Evolutionary conservation across 192 early-diverging fungal genomes (phyloP), one percentile per base, ranked within the genome.

Genomic region (Mortierella hygrophila): DNA sequence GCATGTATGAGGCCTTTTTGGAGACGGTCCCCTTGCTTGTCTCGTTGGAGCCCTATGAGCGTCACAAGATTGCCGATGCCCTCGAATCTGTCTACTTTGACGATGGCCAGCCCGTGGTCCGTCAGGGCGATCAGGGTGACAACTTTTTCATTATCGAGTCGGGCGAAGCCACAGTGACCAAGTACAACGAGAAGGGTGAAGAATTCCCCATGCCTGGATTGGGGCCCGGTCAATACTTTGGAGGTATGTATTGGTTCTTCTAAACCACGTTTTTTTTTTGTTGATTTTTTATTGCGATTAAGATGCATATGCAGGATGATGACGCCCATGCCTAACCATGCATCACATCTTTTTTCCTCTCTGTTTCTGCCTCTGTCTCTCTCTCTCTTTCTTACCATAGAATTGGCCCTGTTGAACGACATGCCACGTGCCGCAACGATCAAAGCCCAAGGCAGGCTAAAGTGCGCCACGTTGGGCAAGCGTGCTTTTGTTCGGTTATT

Each of bases 11-110:
- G 89, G 80, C 92, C 26, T 99, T 99, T 90, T 89, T 99, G 55
- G 97, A 98, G 89, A 98, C 97, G 52, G 95, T 99, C 21, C 94
- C 94, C 5, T 89, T 99, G 63, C 91, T 99, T n/a, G 90, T 94
- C 29, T 97, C 96, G 32, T 92, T 99, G 44, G 96, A 99, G 89
- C 92, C 97, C 8, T 99, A 99, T 88, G 98, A 99, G 88, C 94
- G 98, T 41, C 97, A 98, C 87, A 99, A 99, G 90, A 99, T 99
- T 87, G 98, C 98, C 11, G 98, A 99, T 91, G 97, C 97, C 9
- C 90, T 99, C 26, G 98, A 99, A 83, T 95, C 96, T 16, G 92
- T 97, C 32, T 93, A 94, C 38, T 99, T 94, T 91, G 91, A 94
- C 70, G 96, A 97, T 81, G 93, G 92, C 49, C 95, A 98, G 38